Base-by-base conservation (phyloP, 441 rosid genomes). In the Populus trichocarpa region DNA sequence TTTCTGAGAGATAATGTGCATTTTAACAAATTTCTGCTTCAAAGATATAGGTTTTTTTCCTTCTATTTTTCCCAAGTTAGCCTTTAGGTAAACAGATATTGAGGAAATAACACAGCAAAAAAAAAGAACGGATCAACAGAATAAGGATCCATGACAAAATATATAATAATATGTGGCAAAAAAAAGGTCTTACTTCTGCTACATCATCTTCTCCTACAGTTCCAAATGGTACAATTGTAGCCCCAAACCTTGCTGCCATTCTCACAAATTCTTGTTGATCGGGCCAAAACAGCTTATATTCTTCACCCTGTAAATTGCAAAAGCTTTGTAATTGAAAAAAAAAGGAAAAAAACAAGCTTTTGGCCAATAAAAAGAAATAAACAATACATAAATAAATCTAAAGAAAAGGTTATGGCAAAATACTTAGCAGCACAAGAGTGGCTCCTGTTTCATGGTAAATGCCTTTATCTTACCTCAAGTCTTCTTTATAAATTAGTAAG, bases 221-320 rank as follows among this genome's bases (percentile, higher is more conserved):
- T 74, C 97, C 98, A 80, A 94, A 96, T 25, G 99, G 98, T 33
- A 96, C 92, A 67, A 96, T 94, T 63, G 97, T 92, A 76, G 97
- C 99, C 14, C 97, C 98, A 77, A 93, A 96, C 59, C 84, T 84
- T 25, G 97, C 97, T 36, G 98, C 99, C 94, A 91, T 93, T 85
- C 97, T 90, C 80, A 96, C 97, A 81, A 96, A 92, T 78, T 96
- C 99, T 67, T 81, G 98, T 35, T 88, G 90, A 2, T 90, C 83
- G 12, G 97, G 98, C 98, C 99, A 96, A 75, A 88, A 80, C 66
- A 91, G 75, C 84, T 91, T 89, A 78, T 96, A 89, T 80, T 85
- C 80, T 87, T 96, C 97, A 74, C 98, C 97, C 98, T 93, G 87
- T 42, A 79, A 83, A 61, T 64, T 65, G 77, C 36, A 81, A 74